Conservation (phyloP, 805 yeast species). For the Wickerhamomyces bovis region DNA sequence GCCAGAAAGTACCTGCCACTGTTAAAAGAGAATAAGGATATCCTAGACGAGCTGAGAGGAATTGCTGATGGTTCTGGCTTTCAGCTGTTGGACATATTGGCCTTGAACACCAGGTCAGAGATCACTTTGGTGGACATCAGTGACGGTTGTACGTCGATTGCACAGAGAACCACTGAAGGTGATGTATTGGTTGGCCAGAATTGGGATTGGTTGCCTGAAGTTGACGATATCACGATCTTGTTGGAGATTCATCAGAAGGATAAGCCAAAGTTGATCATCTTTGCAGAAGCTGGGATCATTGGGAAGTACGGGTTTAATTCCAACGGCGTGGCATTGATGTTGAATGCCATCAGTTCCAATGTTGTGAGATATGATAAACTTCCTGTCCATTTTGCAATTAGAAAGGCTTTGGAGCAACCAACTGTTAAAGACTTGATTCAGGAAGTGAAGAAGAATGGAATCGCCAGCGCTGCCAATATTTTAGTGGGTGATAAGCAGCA, state of each 20-base stretch:
- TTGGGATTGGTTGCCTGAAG: conserved; percentile 36
- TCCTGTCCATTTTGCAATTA: conserved; percentile 33
- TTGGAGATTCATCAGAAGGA: conserved; percentile 19
- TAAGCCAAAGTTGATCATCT: conserved; percentile 21
- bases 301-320: conserved; percentile 22
- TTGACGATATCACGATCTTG: conserved; percentile 19
- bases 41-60: conserved; percentile 31
- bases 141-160: conserved; percentile 35
- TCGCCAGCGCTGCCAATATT: conserved; percentile 22
- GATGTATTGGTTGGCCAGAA: conserved; percentile 29
- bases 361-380: conserved; percentile 24
- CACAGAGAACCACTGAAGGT: conserved; percentile 21
- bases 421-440: conserved; percentile 14
- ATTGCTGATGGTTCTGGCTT: conserved; percentile 32
- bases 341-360: conserved; percentile 21
- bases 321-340: conserved; percentile 16
- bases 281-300: conserved; percentile 25
- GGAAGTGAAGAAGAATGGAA: conserved; percentile 12
- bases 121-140: conserved; percentile 28
- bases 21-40: conserved; percentile 25
- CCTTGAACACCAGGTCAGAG: conserved; percentile 34
- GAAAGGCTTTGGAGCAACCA: conserved; percentile 27
- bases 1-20: conserved; percentile 25
- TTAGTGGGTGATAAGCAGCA: conserved; percentile 21
- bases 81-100: conserved; percentile 29